Evolutionary conservation across 2,329 filamentous ascomycete species (phyloP).

Genomic region (Aspergillus sp.): DNA sequence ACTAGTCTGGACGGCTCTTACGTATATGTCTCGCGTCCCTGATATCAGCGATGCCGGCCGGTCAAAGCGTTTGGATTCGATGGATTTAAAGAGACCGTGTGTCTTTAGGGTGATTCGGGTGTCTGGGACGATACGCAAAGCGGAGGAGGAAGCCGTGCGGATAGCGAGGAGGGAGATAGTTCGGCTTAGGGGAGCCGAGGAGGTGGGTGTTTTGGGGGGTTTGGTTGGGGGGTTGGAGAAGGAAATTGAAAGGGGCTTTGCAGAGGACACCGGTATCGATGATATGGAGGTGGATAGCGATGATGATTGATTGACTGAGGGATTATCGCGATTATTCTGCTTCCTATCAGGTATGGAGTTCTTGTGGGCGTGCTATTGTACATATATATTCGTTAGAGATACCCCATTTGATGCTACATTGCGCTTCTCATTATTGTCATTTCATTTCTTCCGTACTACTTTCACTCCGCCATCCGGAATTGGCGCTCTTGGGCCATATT

Average conservation of each 20-base stretch:
- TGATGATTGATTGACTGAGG: slow-evolving; percentile 23
- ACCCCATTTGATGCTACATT: slow-evolving; percentile 26
- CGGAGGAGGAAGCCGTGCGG: slow-evolving; percentile 83
- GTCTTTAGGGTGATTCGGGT: slow-evolving; percentile 83
- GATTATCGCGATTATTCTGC: background rate
- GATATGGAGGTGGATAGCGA: slow-evolving; percentile 49
- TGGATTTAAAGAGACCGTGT: slow-evolving; percentile 51
- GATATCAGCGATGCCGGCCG: slow-evolving; percentile 45
- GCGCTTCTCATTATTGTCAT: slow-evolving; percentile 34
- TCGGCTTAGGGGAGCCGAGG: slow-evolving; percentile 58
- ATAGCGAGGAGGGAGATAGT: slow-evolving; percentile 72
- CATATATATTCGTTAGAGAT: slow-evolving; percentile 23
- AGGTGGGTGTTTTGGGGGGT: slow-evolving; percentile 44
- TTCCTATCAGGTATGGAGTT: slow-evolving; percentile 5
- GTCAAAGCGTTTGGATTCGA: slow-evolving; percentile 21
- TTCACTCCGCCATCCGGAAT: slow-evolving; percentile 67
- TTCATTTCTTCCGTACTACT: slow-evolving; percentile 60
- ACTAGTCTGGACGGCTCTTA: slow-evolving; percentile 85
- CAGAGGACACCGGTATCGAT: slow-evolving; percentile 26
- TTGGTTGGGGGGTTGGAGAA: slow-evolving; percentile 38
- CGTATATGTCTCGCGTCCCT: slow-evolving; percentile 72
- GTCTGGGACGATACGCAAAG: slow-evolving; percentile 89
- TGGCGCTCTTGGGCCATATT: slow-evolving; percentile 34
- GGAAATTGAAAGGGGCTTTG: slow-evolving; percentile 11
- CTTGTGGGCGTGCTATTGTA: slow-evolving; percentile 14